Percentiles rank a stretch among this genome's conserved stretches.
Evolutionary conservation across 805 yeast genomes (phyloP).

Genomic region (Ogataea populi-albae): DNA sequence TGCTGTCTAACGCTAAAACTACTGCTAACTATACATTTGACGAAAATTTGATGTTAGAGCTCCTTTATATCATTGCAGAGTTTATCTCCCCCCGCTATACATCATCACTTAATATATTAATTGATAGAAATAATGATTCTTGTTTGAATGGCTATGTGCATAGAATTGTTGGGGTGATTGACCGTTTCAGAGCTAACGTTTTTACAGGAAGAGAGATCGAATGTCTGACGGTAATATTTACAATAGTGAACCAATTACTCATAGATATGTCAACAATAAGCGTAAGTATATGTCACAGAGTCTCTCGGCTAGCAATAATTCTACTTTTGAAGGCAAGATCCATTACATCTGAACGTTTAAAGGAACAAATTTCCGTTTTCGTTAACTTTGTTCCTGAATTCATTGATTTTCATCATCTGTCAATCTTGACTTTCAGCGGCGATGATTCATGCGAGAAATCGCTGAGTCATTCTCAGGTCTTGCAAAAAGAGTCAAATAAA

Average conservation of each 20-base stretch:
- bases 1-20: slow-evolving; percentile 8
- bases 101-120: slow-evolving; percentile 13
- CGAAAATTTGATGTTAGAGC: slow-evolving; percentile 22
- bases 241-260: slow-evolving; percentile 45
- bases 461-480: too few species aligned
- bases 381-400: slow-evolving; percentile 43
- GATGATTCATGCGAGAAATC: too few species aligned
- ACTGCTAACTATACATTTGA: slow-evolving; percentile 6
- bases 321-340: slow-evolving; percentile 35
- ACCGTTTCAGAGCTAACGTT: slow-evolving; percentile 12
- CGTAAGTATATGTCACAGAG: slow-evolving; percentile 34
- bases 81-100: slow-evolving; percentile 22
- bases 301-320: slow-evolving; percentile 39
- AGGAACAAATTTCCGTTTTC: slow-evolving; percentile 44
- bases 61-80: slow-evolving; percentile 15
- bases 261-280: slow-evolving; percentile 41
- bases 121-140: slow-evolving; percentile 6
- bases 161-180: slow-evolving; percentile 14
- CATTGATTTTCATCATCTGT: slow-evolving; percentile 29
- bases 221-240: slow-evolving; percentile 32
- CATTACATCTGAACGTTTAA: slow-evolving; percentile 41
- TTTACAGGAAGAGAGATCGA: slow-evolving; percentile 27
- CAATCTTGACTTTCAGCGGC: too few species aligned
- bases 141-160: slow-evolving; percentile 12
- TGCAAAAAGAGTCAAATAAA: too few species aligned